Conservation (phyloP, 345 rosid species). For the Punica granatum region DNA sequence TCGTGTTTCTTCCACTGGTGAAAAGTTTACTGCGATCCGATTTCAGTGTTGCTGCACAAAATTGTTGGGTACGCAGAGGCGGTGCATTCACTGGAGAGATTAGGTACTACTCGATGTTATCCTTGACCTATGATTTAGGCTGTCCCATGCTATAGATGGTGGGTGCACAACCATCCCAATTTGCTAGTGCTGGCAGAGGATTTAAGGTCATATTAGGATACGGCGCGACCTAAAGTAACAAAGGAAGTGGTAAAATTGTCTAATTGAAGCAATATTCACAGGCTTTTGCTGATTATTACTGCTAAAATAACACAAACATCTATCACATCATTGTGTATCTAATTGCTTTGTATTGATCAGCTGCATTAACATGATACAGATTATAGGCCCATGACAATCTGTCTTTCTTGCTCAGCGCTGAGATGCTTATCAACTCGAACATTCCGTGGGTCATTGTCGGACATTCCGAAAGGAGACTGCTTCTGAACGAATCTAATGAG, state of each 20-base stretch:
- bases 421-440: constrained; percentile 54
- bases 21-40: constrained; percentile 40
- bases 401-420: constrained; percentile 33
- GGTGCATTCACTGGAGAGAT: constrained; percentile 70
- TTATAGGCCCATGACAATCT: too few species aligned
- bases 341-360: not conserved
- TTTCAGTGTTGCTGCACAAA: constrained; percentile 61
- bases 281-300: too few species aligned
- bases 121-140: not conserved
- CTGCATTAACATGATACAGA: not conserved
- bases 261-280: too few species aligned
- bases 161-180: too few species aligned
- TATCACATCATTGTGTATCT: not conserved
- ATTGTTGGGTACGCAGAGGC: constrained; percentile 67
- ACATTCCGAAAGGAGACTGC: constrained; percentile 60
- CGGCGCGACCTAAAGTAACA: too few species aligned
- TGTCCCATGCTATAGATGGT: not conserved
- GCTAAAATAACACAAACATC: too few species aligned
- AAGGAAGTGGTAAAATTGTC: too few species aligned
- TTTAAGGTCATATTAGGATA: too few species aligned
- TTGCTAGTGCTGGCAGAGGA: too few species aligned
- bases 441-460: constrained; percentile 70
- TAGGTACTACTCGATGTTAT: constrained; percentile 24
- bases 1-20: constrained; percentile 47
- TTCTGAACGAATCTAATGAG: constrained; percentile 46